Base-by-base conservation (phyloP, 2,329 filamentous ascomycete species). In the Colletotrichum truncatum region DNA sequence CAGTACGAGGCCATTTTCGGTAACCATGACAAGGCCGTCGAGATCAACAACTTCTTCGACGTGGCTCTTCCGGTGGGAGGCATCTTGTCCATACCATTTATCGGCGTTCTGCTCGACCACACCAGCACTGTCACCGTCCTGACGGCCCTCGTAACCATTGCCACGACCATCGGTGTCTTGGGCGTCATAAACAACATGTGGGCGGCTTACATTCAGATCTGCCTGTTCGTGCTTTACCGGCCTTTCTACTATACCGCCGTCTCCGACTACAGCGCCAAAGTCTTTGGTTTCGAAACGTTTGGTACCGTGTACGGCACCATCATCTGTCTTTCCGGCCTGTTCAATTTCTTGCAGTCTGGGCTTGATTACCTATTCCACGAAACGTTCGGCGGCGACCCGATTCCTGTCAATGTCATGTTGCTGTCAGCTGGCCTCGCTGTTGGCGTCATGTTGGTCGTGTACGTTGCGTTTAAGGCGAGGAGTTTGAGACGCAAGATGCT, bases 251-350 rank as follows among this genome's bases (percentile, higher is more conserved):
- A 97, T 80, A 97, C 93, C 0, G 89, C 93, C 7, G 92, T 97
- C 63, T 95, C 91, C 64, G 94, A 97, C 79, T 97, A 97, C 76
- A 87, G 89, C 18, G 93, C 93, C 66, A 97, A 97, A 79, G 93
- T 97, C 34, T 97, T 97, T 75, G 94, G 94, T 14, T 97, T 97
- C 79, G 86, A 89, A 66, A 97, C 93, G 0, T 97, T 97, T 71
- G 94, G 94, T 46, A 97, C 93, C 62, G 93, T 98, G n/a, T 97
- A 97, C 77, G 94, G 94, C 10, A 85, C 94, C 18, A 92, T 97
- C 69, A 97, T 97, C 70, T 97, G 93, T 77, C 80, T 96, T 2
- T 91, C 93, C 0, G 94, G 94, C 0, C 76, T 97, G 1, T 85
- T 94, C 73, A 97, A 97, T 77, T 94, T 98, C 73, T 87, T 87